These are phyloP conservation scores for Fusarium haematococcum DNA, from an alignment of 2,329 filamentous ascomycete genomes.

Conservation along the genomic window DNA sequence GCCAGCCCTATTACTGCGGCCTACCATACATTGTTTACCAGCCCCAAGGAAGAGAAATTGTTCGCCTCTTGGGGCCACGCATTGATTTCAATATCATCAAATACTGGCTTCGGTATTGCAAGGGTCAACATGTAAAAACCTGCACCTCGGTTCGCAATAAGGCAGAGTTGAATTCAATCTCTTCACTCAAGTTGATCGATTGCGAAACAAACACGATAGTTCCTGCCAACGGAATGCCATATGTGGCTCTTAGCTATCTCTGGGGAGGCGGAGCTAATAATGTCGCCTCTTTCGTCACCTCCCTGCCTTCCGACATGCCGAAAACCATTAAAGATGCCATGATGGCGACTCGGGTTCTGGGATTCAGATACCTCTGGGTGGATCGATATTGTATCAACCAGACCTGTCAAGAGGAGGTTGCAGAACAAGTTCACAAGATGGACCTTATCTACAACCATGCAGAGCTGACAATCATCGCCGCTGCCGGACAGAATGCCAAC, in stretches of 20 bases:
- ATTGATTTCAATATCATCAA: too few relatives aligned
- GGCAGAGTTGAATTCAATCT: too few relatives aligned
- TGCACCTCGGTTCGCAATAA: too few relatives aligned
- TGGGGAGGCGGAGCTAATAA: not conserved
- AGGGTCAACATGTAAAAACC: too few relatives aligned
- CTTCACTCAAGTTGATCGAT: too few relatives aligned
- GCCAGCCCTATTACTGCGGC: not conserved
- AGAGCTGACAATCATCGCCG: not conserved
- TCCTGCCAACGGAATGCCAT: too few relatives aligned
- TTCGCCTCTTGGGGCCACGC: too few relatives aligned
- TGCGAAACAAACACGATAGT: too few relatives aligned
- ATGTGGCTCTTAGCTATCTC: too few relatives aligned
- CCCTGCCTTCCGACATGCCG: not conserved
- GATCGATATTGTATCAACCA: not conserved
- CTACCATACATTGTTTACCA: not conserved
- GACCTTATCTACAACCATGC: not conserved
- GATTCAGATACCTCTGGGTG: not conserved
- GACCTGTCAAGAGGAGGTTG: not conserved
- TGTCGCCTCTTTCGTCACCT: fast-evolving
- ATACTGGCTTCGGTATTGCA: too few relatives aligned
- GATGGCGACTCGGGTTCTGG: not conserved
- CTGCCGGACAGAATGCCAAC: not conserved
- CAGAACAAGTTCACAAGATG: not conserved
- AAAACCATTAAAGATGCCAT: not conserved
- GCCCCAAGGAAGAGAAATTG: too few relatives aligned